These are phyloP conservation scores for Psilocybe sp. DNA, from an alignment of 768 basidiomycete species.

Conservation along the genomic window DNA sequence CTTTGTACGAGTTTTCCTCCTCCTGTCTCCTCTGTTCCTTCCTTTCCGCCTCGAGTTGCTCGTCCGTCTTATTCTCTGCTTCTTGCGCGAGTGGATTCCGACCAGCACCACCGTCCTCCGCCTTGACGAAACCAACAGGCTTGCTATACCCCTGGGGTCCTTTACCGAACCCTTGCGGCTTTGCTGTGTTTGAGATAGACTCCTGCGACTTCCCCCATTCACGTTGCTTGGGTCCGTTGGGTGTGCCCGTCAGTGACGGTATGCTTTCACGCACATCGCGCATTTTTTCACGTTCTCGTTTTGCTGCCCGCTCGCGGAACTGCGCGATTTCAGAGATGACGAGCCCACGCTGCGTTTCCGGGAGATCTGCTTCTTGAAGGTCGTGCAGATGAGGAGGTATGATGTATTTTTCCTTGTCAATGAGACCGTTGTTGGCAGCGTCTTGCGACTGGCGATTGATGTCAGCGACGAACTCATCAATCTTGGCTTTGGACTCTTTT, in stretches of 20 bases:
- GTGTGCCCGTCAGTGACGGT: slow-evolving; percentile 43
- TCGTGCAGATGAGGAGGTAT: slow-evolving; percentile 97
- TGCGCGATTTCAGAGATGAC: slow-evolving; percentile 96
- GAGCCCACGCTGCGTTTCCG: slow-evolving; percentile 88
- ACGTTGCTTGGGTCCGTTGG: slow-evolving; percentile 73
- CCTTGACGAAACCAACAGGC: slow-evolving; percentile 82
- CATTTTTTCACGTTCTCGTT: slow-evolving; percentile 85
- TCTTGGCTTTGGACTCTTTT: slow-evolving; percentile 59
- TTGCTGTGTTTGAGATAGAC: slow-evolving; percentile 27
- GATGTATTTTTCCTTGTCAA: slow-evolving; percentile 83
- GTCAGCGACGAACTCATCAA: slow-evolving; percentile 65
- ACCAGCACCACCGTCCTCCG: slow-evolving; percentile 38
- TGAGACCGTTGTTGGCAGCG: slow-evolving; percentile 68
- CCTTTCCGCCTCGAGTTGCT: slow-evolving; percentile 82
- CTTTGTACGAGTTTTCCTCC: slow-evolving; percentile 81
- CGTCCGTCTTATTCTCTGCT: slow-evolving; percentile 68
- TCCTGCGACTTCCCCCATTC: slow-evolving; percentile 73
- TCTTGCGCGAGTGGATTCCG: slow-evolving; percentile 29
- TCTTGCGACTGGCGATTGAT: slow-evolving; percentile 74
- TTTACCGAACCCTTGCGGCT: slow-evolving; percentile 56
- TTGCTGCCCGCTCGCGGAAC: slow-evolving; percentile 92
- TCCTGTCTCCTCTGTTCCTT: slow-evolving; percentile 73
- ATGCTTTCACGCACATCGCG: slow-evolving; percentile 68
- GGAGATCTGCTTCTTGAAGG: slow-evolving; percentile 93
- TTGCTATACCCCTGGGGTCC: slow-evolving; percentile 76